phyloP scores from a whole-genome alignment of 805 yeast genomes.

The Grigorovia jiainica region DNA sequence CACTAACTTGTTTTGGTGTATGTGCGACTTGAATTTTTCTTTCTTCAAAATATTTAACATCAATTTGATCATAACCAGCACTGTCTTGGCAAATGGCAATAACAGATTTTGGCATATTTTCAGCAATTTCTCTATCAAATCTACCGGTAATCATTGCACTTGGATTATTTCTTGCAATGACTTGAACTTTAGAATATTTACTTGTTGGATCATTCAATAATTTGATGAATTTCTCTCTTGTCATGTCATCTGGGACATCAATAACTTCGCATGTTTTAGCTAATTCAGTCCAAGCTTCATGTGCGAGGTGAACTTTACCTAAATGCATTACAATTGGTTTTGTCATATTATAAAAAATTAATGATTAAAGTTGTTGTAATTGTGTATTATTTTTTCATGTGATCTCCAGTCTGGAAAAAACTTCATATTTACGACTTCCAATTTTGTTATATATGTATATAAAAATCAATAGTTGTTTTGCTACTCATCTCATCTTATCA shows the following conservation, averaged over 20 bases:
- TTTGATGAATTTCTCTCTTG: constrained; percentile 30
- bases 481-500: too few relatives aligned
- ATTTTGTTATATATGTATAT: too few relatives aligned
- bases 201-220: constrained; percentile 25
- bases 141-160: constrained; percentile 48
- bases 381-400: too few relatives aligned
- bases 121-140: constrained; percentile 53
- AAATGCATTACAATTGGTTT: constrained; percentile 58
- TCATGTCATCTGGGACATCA: constrained; percentile 31
- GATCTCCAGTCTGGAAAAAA: too few relatives aligned
- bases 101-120: constrained; percentile 44
- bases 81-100: constrained; percentile 52
- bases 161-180: constrained; percentile 44
- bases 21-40: constrained; percentile 54
- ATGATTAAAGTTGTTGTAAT: too few relatives aligned
- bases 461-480: too few relatives aligned
- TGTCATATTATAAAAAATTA: constrained; percentile 6
- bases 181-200: constrained; percentile 26
- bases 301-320: constrained; percentile 52
- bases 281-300: constrained; percentile 53
- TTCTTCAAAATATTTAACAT: constrained; percentile 41
- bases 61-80: constrained; percentile 72
- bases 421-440: too few relatives aligned
- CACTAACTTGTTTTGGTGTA: constrained; percentile 56
- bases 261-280: constrained; percentile 38